A percentile compares a stretch with the other conserved stretches of the same genome.
These are phyloP conservation scores for Phytophthora cactorum DNA, from an alignment of 352 stramenopile genomes.

Conservation along the genomic window DNA sequence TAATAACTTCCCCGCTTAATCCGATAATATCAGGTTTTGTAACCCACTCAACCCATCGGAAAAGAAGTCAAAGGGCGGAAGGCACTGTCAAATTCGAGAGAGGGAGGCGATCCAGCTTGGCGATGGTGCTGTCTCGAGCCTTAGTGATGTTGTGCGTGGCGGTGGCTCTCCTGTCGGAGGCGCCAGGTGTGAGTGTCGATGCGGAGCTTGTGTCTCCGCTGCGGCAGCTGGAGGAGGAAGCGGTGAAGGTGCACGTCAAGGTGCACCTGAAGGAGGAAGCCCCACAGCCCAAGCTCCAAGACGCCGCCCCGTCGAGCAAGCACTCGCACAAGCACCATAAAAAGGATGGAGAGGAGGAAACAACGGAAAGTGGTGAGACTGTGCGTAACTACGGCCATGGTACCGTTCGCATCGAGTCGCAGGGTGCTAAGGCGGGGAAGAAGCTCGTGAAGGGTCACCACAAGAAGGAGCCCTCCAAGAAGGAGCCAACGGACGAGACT, in stretches of 20 bases:
- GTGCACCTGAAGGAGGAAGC: conserved; percentile 19
- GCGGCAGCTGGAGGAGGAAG: conserved; percentile 33
- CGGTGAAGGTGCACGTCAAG: conserved; percentile 36
- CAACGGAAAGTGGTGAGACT: conserved; percentile 26
- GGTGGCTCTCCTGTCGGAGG: conserved; percentile 31
- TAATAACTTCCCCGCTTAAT: not conserved
- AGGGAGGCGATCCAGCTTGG: not conserved
- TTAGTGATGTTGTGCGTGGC: conserved; percentile 47
- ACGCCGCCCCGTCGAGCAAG: conserved; percentile 13
- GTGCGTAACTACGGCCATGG: conserved; percentile 46
- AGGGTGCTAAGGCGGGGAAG: conserved; percentile 30
- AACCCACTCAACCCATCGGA: conserved; percentile 21
- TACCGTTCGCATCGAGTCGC: conserved; percentile 37
- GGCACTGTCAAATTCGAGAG: conserved; percentile 8
- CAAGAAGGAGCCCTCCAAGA: conserved; percentile 19
- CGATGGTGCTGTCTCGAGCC: conserved; percentile 48
- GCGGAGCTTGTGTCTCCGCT: conserved; percentile 18
- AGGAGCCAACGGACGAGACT: conserved; percentile 38
- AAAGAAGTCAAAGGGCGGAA: conserved; percentile 9
- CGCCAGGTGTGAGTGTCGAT: conserved; percentile 17
- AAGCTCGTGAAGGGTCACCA: conserved; percentile 27
- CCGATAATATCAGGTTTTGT: conserved; percentile 16
- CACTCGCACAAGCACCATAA: conserved; percentile 33
- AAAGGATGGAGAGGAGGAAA: conserved; percentile 9
- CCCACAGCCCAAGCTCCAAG: conserved; percentile 5